Percentiles rank a stretch among this genome's conserved stretches.
These are phyloP conservation scores for Irpex lacteus DNA, from an alignment of 1,284 basidiomycete species.

Conservation along the genomic window DNA sequence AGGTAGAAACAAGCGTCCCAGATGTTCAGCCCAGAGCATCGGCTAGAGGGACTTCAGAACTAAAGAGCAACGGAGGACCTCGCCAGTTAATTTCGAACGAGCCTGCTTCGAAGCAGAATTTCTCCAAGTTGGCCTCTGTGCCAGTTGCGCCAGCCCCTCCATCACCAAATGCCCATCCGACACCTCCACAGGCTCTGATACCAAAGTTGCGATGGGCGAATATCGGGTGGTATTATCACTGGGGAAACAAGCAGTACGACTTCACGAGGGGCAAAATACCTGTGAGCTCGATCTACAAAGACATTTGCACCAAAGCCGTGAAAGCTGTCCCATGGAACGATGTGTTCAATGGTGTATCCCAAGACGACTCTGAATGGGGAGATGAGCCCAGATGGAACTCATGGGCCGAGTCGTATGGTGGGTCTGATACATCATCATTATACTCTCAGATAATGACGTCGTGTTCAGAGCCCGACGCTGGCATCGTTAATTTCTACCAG, in stretches of 20 bases:
- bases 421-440: constrained; percentile 7
- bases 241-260: constrained; percentile 91
- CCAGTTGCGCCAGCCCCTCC: constrained; percentile 60
- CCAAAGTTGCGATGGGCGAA: constrained; percentile 86
- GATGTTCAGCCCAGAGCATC: constrained; percentile 38
- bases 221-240: constrained; percentile 90
- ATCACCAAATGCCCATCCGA: constrained; percentile 49
- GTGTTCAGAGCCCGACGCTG: constrained; percentile 80
- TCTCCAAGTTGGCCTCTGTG: constrained; percentile 40
- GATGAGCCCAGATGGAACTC: constrained; percentile 45
- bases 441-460: neutral
- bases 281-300: constrained; percentile 54
- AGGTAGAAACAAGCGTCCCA: constrained; percentile 16
- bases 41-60: constrained; percentile 8
- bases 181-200: constrained; percentile 51
- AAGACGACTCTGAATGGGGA: constrained; percentile 44
- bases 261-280: constrained; percentile 66
- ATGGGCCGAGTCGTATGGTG: constrained; percentile 79
- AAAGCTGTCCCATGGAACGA: constrained; percentile 61
- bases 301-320: constrained; percentile 65
- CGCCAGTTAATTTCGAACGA: constrained; percentile 68
- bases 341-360: constrained; percentile 45
- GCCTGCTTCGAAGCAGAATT: constrained; percentile 52
- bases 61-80: constrained; percentile 41
- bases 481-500: constrained; percentile 93